Base-by-base conservation (phyloP, 176 grass and related monocot genomes). In the Bromus sterilis region DNA sequence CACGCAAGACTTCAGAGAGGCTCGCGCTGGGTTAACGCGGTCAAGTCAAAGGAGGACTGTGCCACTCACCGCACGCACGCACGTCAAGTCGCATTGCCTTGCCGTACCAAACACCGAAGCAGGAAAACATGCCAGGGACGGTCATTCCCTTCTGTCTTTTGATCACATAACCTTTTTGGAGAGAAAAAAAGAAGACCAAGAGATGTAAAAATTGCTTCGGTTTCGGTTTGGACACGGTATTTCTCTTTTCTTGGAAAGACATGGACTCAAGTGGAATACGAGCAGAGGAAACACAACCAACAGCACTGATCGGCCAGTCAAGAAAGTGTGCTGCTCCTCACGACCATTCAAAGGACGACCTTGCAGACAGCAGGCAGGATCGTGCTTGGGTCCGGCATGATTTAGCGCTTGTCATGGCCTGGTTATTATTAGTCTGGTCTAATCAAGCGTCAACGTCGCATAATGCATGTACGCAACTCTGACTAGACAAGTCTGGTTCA, bases 241-340 rank as follows among this genome's bases (percentile, higher is more conserved):
- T n/a, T n/a, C n/a, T n/a, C n/a, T n/a, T n/a, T n/a, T n/a, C n/a
- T n/a, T n/a, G n/a, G n/a, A n/a, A n/a, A n/a, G n/a, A n/a, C n/a
- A n/a, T 79, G 77, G 64, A 82, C 71, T 42, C 34, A n/a, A 1
- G 11, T 15, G 51, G 12, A 55, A 46, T 8, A 51, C 7, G 25
- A 61, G 26, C 42, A 41, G 24, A 21, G 9, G 53, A 18, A 43
- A 34, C 72, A 37, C n/a, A n/a, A n/a, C 5, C 49, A 34, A 24
- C 39, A 53, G 63, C 39, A 62, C 14, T 23, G 21, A 63, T 0
- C 7, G 41, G 24, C 24, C 66, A 67, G 36, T 16, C 78, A 73
- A 39, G 43, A 66, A 85, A 81, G 63, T 26, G 41, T 77, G 82
- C n/a, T 43, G 77, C 63, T 65, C 71, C 0, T 42, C n/a, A 55